Evolutionary conservation across 2,329 filamentous ascomycete species (phyloP).

Genomic region (Neurospora crassa): DNA sequence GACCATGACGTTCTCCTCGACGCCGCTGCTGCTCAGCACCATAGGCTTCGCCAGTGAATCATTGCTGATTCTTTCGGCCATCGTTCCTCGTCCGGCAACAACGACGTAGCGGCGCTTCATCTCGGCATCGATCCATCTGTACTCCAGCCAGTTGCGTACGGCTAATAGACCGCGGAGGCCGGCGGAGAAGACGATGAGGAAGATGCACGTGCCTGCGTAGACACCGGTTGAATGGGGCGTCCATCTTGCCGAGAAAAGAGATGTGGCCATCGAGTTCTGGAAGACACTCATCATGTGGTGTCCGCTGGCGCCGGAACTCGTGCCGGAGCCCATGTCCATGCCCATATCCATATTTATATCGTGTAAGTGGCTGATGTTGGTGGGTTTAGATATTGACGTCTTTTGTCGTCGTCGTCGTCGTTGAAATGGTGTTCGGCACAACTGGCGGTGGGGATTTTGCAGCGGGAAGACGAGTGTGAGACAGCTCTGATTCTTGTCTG

Average conservation of each 20-base stretch:
- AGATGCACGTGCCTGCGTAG: conserved; percentile 88
- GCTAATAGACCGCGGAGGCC: conserved; percentile 64
- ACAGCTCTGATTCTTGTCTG: background rate
- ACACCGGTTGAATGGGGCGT: conserved; percentile 57
- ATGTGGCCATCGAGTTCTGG: conserved; percentile 41
- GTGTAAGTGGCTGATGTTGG: background rate
- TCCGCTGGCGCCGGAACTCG: conserved; percentile 12
- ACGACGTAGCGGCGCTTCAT: conserved; percentile 68
- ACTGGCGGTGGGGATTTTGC: background rate
- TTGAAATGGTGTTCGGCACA: background rate
- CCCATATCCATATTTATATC: conserved; percentile 6
- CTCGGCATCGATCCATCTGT: conserved; percentile 60
- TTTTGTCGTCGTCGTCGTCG: background rate
- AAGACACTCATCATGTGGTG: conserved; percentile 45
- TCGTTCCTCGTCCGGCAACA: conserved; percentile 52
- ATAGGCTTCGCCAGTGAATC: conserved; percentile 50
- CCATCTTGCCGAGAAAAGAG: conserved; percentile 58
- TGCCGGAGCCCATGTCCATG: conserved; percentile 13
- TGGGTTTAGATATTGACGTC: background rate
- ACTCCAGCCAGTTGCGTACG: conserved; percentile 53
- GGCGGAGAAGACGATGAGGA: conserved; percentile 68
- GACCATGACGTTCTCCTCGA: conserved; percentile 72
- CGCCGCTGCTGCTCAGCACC: conserved; percentile 61
- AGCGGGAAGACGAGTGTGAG: background rate
- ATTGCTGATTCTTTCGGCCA: conserved; percentile 48